Percentiles rank a stretch among this genome's conserved stretches.
Evolutionary conservation across 1,284 basidiomycete genomes (phyloP).

Genomic region (Leccinum pachyderme): DNA sequence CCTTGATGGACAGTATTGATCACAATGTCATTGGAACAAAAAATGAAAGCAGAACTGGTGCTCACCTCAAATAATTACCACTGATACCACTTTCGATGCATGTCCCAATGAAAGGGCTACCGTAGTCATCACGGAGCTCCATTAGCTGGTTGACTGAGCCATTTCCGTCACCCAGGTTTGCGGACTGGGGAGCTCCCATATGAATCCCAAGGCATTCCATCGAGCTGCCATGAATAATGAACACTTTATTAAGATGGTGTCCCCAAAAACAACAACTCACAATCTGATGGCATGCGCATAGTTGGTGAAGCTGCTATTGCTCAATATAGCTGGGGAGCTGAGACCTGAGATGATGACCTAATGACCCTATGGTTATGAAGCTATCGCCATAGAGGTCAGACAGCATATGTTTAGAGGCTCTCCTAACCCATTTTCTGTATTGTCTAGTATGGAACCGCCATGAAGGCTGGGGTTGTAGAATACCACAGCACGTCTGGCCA

Average conservation of each 20-base stretch:
- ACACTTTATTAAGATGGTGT: not conserved
- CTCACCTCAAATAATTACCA: constrained; percentile 64
- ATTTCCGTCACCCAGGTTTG: constrained; percentile 63
- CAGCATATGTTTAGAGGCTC: constrained; percentile 57
- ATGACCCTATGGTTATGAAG: not conserved
- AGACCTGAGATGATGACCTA: constrained; percentile 55
- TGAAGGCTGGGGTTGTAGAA: constrained; percentile 44
- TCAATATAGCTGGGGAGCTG: constrained; percentile 56
- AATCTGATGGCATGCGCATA: constrained; percentile 59
- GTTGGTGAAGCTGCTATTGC: constrained; percentile 52
- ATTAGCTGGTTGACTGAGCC: constrained; percentile 45
- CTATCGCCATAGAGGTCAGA: not conserved
- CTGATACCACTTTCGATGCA: constrained; percentile 61
- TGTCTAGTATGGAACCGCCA: constrained; percentile 55
- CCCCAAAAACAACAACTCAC: constrained; percentile 32
- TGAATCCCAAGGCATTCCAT: constrained; percentile 63
- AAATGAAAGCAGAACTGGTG: not conserved
- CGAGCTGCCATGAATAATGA: constrained; percentile 40
- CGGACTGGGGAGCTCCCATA: constrained; percentile 54
- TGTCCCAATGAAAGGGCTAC: constrained; percentile 46
- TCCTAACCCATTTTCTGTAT: constrained; percentile 46
- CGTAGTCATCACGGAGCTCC: constrained; percentile 60
- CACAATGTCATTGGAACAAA: not conserved
- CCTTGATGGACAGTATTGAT: constrained; percentile 28
- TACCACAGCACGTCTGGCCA: constrained; percentile 19